Base-by-base conservation (phyloP, 352 stramenopile genomes). In the Phytophthora pluvialis region DNA sequence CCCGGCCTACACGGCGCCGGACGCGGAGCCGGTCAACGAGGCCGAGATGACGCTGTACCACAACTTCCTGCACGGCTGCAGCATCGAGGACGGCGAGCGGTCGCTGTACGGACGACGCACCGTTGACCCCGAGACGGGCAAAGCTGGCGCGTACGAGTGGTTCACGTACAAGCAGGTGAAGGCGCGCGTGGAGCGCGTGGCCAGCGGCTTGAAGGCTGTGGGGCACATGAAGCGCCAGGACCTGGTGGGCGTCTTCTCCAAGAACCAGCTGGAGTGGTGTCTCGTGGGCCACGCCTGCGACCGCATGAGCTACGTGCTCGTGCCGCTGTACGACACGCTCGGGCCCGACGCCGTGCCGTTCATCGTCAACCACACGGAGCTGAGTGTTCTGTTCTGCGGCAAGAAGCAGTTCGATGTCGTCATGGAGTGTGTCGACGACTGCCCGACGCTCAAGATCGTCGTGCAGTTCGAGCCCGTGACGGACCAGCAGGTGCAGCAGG, bases 241-340 rank as follows among this genome's bases (percentile, higher is more conserved):
- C 15, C 64, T 65, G 11, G 61, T 87, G 8, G 78, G 75, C 18
- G 58, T 87, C 26, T 84, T 84, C 60, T 69, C 33, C 29, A 80
- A 83, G 60, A 87, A 87, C 64, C 73, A 75, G 26, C 32, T 77
- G 13, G 78, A 87, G 54, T 87, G 78, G 75, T 70, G 68, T 25
- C 49, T 83, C 0, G 67, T 71, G 29, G 59, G 66, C 26, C 69
- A 81, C 46, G 78, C 73, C 1, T 78, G 73, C 47, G 73, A 85
- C 61, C 75, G 75, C 60, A 81, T 81, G 72, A 64, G 57, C 13
- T 84, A 75, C 58, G 50, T 76, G 12, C 59, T 87, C 10, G 78
- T 84, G 38, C 78, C 78, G 35, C 66, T 90, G 11, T 90, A 90
- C 60, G 78, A 90, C 54, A 87, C 78, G 21, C 59, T 90, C 6